Evolutionary conservation across 2,329 filamentous ascomycete genomes (phyloP).

Genomic region (Colletotrichum cuscutae): DNA sequence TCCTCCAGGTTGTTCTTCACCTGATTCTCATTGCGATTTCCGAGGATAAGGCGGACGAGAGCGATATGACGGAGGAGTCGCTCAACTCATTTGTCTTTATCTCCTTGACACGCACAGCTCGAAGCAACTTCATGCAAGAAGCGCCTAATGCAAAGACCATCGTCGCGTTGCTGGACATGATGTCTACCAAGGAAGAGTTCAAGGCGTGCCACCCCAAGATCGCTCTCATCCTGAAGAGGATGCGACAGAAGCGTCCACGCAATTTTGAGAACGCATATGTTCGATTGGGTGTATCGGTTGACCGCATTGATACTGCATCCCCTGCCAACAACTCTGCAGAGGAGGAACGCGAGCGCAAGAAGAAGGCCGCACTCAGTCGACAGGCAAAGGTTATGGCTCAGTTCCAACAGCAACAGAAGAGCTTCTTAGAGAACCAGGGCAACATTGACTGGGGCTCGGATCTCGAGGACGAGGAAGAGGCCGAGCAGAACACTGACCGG

Average conservation of each 20-base stretch:
- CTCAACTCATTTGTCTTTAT: constrained; percentile 77
- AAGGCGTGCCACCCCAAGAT: constrained; percentile 88
- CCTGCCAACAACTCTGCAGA: constrained; percentile 77
- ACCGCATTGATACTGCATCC: constrained; percentile 83
- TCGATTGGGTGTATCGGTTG: constrained; percentile 73
- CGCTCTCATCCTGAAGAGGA: constrained; percentile 80
- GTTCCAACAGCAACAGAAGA: constrained; percentile 97
- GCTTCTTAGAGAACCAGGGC: constrained; percentile 90
- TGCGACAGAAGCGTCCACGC: constrained; percentile 83
- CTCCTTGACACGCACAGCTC: constrained; percentile 72
- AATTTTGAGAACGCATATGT: constrained; percentile 77
- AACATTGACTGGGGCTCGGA: constrained; percentile 86
- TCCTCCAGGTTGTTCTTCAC: constrained; percentile 91
- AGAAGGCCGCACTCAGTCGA: constrained; percentile 87
- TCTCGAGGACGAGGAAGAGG: constrained; percentile 79
- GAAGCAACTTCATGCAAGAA: constrained; percentile 69
- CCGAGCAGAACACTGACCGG: constrained; percentile 72
- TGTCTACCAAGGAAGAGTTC: constrained; percentile 77
- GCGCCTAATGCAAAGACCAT: constrained; percentile 69
- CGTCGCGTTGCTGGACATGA: constrained; percentile 69
- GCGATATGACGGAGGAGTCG: constrained; percentile 56
- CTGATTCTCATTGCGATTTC: constrained; percentile 85
- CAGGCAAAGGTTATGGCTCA: constrained; percentile 97
- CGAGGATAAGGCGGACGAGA: constrained; percentile 77
- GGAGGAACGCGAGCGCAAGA: constrained; percentile 84